A percentile compares a stretch with the other conserved stretches of the same genome.
These are phyloP conservation scores for Paraphaeosphaeria minitans DNA, from an alignment of 2,329 filamentous ascomycete genomes.

Conservation along the genomic window DNA sequence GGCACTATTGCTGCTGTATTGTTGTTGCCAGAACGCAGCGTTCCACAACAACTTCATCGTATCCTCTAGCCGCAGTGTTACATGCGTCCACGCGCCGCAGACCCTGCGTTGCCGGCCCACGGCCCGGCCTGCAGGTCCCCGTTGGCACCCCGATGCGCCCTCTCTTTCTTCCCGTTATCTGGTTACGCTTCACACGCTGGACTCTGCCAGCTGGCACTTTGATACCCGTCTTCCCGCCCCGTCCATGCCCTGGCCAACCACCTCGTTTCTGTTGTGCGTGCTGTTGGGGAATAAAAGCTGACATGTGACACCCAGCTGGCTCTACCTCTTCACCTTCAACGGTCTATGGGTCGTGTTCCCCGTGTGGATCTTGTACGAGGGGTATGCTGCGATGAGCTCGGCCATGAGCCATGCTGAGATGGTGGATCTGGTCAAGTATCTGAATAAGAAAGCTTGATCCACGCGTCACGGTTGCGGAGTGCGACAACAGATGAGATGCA, in stretches of 20 bases:
- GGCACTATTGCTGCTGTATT: neutral
- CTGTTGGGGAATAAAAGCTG: neutral
- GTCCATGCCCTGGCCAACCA: too few relatives aligned
- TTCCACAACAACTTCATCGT: constrained; percentile 3
- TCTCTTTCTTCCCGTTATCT: neutral
- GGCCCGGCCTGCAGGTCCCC: constrained; percentile 9
- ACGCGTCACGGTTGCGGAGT: too few relatives aligned
- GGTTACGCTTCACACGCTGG: neutral
- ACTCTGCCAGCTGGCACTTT: neutral
- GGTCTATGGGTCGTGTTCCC: constrained; percentile 66
- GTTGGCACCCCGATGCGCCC: neutral
- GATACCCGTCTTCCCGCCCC: too few relatives aligned
- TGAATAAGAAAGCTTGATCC: constrained; percentile 33
- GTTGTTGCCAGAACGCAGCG: neutral
- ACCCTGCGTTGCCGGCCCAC: constrained; percentile 7
- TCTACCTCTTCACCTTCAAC: constrained; percentile 70
- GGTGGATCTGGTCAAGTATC: constrained; percentile 45
- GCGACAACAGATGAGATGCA: too few relatives aligned
- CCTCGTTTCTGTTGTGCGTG: too few relatives aligned
- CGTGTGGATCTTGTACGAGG: constrained; percentile 61
- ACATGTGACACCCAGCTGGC: constrained; percentile 49
- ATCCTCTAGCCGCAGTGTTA: neutral
- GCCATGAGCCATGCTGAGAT: constrained; percentile 45
- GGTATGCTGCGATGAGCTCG: constrained; percentile 52
- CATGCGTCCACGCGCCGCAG: neutral